phyloP scores from a whole-genome alignment of 495 filamentous ascomycete genomes.

The Penicillium psychrofluorescens region DNA sequence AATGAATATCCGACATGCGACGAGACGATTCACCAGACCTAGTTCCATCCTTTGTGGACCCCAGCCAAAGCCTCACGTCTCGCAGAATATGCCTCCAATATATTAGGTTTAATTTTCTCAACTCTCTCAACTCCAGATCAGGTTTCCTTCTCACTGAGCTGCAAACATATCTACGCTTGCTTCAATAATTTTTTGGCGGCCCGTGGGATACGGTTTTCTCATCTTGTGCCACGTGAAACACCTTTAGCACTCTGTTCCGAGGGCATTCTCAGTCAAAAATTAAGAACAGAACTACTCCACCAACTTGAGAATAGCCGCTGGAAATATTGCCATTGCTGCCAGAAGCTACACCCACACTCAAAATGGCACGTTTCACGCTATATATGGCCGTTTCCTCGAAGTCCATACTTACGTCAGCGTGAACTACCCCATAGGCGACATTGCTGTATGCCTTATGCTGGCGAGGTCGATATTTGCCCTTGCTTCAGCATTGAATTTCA shows the following conservation, averaged over 20 bases:
- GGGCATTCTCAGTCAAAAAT: background rate
- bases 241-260: background rate
- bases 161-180: background rate
- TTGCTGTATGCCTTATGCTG: slow-evolving; percentile 2
- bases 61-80: background rate
- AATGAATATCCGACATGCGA: background rate
- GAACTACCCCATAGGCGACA: background rate
- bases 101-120: background rate
- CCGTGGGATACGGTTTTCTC: background rate
- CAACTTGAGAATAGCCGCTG: slow-evolving; percentile 1
- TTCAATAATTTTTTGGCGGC: background rate
- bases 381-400: background rate
- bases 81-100: background rate
- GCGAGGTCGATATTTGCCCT: slow-evolving; percentile 1
- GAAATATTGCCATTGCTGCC: slow-evolving; percentile 1
- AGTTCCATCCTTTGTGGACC: background rate
- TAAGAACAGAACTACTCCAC: slow-evolving; percentile 1
- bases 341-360: slow-evolving; percentile 1
- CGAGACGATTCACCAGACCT: background rate
- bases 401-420: background rate
- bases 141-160: slow-evolving; percentile 1
- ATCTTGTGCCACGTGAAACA: background rate
- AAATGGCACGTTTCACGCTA: slow-evolving; percentile 2
- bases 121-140: background rate
- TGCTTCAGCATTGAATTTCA: slow-evolving; percentile 1